Evolutionary conservation across 768 basidiomycete species (phyloP), one percentile per base, ranked within the genome.

Genomic region (Suillus spraguei): DNA sequence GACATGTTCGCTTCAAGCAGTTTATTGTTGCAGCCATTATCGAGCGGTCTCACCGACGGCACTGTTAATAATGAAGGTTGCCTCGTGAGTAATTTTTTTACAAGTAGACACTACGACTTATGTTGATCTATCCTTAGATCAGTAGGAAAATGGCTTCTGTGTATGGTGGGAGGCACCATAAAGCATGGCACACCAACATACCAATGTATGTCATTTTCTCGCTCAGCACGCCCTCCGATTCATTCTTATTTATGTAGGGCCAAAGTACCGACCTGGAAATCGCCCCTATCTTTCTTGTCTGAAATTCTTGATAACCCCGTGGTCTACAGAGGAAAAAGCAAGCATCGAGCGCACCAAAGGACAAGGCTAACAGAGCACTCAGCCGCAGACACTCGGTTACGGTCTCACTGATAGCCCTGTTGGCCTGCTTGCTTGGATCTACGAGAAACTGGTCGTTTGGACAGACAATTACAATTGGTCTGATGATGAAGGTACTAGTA

Each of bases 401-500:
- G 65, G 75, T 13, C 72, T 88, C 3, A 75, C 83, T 0, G 87
- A 88, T 65, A 87, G 85, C 6, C 87, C 87, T 10, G 79, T 78
- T 6, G 87, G 83, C 1, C 65, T 85, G 22, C 75, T 85, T 13
- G 81, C 77, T 4, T 85, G 83, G 84, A 81, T 85, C 22, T 85
- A 83, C 63, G 83, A 85, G 66, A 83, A 85, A 60, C 65, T 84
- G 14, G 75, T 80, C 35, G 68, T 71, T 33, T 84, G 82, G 80
- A 79, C 81, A 0, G 85, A 87, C 66, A 64, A 69, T 1, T 87
- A 88, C 70, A 78, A 78, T 0, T 88, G 86, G 86, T 76, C 77
- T 13, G 83, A 85, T 53, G 86, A 87, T 35, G 84, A 87, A 74
- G 77, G n/a, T n/a, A n/a, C n/a, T n/a, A n/a, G 87, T 67, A 16